Evolutionary conservation across 2,329 filamentous ascomycete genomes (phyloP), one percentile per base, ranked within the genome.

Genomic region (Albophoma yamanashiensis): DNA sequence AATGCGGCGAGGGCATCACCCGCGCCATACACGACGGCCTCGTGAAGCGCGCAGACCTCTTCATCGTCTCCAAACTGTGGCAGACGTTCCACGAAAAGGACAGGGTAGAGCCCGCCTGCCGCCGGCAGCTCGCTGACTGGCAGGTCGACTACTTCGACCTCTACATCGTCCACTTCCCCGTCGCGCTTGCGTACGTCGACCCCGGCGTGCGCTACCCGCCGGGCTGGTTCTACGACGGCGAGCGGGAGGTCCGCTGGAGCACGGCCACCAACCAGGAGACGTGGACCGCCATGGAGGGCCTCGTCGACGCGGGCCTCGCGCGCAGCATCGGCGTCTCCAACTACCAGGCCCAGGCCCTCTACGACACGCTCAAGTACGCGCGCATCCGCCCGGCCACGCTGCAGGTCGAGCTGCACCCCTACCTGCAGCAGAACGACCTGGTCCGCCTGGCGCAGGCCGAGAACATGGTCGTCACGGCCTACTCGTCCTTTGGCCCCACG

Each of bases 1-100:
- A 36, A 31, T 53, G 50, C 50, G 50, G 50, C 31, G 50, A 53
- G 17, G 31, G 50, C 31, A 22, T 53, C 27, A 15, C 86, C 62
- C 88, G 88, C 66, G 90, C 90, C 69, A 91, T 94, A 76, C 82
- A 88, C 70, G 90, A 94, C 12, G 89, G 89, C 52, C 74, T 93
- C 61, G 89, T 92, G 67, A 91, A 87, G 79, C 88, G 90, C 62
- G 85, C 89, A 75, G 91, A 96, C 31, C 88, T 96, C 72, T 96
- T 96, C 84, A 86, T 96, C 71, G 89, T 92, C 65, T 91, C 88
- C 75, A 96, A 96, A 81, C 87, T 96, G 61, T 96, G 92, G 91
- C 92, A 93, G 79, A 87, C 87, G 66, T 96, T 92, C 84, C 91
- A 96, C 80, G 88, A 93, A 69, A 81, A 81, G 67, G 87, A 93